These are phyloP conservation scores for Wickerhamomyces pijperi DNA, from an alignment of 805 yeast genomes.

Conservation along the genomic window DNA sequence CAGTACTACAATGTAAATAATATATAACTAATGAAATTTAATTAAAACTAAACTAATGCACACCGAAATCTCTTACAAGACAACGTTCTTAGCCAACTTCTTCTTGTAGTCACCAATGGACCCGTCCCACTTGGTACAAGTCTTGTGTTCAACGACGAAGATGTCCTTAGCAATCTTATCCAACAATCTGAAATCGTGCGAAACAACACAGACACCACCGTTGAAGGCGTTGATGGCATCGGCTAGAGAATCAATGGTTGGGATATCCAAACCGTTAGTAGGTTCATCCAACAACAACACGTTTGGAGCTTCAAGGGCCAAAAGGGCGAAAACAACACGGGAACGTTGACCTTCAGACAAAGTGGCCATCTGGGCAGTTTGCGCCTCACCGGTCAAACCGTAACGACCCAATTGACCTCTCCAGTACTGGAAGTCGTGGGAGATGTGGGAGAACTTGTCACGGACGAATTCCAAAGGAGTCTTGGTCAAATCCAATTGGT, in stretches of 20 bases:
- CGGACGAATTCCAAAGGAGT: constrained; percentile 95
- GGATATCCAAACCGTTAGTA: constrained; percentile 97
- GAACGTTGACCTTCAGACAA: constrained; percentile 99
- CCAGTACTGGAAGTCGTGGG: constrained; percentile 98
- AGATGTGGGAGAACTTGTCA: constrained; percentile 78
- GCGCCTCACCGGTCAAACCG: constrained; percentile 98
- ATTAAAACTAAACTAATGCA: too few species aligned
- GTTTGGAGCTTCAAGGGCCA: constrained; percentile 93
- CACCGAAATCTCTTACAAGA: constrained; percentile 34
- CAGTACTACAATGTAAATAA: too few species aligned
- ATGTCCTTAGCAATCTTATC: constrained; percentile 97
- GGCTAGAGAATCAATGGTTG: constrained; percentile 95
- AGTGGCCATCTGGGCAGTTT: constrained; percentile 97
- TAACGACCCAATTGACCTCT: constrained; percentile 96
- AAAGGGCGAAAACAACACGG: constrained; percentile 92
- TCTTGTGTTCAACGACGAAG: constrained; percentile 89
- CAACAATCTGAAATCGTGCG: constrained; percentile 96
- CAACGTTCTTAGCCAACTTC: constrained; percentile 86
- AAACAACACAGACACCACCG: constrained; percentile 98
- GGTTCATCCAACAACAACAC: constrained; percentile 96
- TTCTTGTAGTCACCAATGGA: constrained; percentile 84
- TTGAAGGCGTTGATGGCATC: constrained; percentile 89
- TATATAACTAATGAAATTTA: too few species aligned
- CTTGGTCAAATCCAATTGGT: constrained; percentile 92
- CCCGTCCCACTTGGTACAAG: constrained; percentile 96